Base-by-base conservation (phyloP, 495 filamentous ascomycete genomes). In the Penicillium cataractarum region DNA sequence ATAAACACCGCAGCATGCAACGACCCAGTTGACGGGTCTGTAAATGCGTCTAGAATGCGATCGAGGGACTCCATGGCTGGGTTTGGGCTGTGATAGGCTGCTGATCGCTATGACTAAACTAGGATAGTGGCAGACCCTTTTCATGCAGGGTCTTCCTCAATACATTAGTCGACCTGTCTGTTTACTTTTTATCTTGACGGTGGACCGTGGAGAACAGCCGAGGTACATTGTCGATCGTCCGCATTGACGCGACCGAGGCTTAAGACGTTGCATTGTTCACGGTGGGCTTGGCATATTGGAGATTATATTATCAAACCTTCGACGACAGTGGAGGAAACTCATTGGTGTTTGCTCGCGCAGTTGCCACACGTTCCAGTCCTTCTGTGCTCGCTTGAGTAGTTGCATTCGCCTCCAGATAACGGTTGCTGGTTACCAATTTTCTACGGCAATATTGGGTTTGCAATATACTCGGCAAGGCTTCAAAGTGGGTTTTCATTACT, bases 1-100 rank as follows among this genome's bases (percentile, higher is more conserved):
- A 58, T 55, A 31, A 64, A 59, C 6, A 37, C 49, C n/a, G 56
- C 61, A 10, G 56, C 59, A 35, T 59, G 64, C 19, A 66, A 32
- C 19, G 55, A 58, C n/a, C 64, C 64, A 2, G 48, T 59, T 12
- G n/a, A 29, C 9, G 55, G 50, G 40, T 59, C 37, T 35, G 60
- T 66, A 51, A 55, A 59, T 19, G 37, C 26, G 31, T 57, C 65
- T 8, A 51, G 15, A 12, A 61, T 65, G 42, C 27, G 54, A 15
- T 33, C 50, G 15, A 53, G 26, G 3, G 27, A 7, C 5, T 27
- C 50, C 50, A 53, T 53, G 19, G 6, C 2, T 21, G 6, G 39
- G 10, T 21, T 24, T 13, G 19, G 12, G 4, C 4, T 55, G 2
- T 26, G 22, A 15, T 49, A 22, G 44, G 22, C 6, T 27, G n/a